These are phyloP conservation scores for Pseudogymnoascus sp. DNA, from an alignment of 2,329 filamentous ascomycete species.

Conservation along the genomic window DNA sequence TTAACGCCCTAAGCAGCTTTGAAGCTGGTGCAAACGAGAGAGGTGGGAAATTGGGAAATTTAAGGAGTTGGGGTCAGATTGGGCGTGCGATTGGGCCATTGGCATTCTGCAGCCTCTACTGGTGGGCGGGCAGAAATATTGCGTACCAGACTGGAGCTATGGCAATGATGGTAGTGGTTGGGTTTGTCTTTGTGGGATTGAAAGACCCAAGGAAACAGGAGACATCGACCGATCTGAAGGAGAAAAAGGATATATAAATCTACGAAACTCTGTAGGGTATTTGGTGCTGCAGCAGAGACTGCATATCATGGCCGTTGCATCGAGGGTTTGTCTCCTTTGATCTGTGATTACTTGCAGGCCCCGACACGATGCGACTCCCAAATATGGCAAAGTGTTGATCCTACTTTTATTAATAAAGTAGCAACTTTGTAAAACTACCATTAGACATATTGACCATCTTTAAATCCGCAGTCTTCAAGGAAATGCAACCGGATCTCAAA, in stretches of 20 bases:
- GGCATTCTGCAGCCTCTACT: slow-evolving; percentile 90
- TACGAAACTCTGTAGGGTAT: neutral
- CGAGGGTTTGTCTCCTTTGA: neutral
- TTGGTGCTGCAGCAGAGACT: neutral
- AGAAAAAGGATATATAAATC: neutral
- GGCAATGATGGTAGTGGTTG: slow-evolving; percentile 68
- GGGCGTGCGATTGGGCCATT: slow-evolving; percentile 81
- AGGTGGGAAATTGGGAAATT: slow-evolving; percentile 75
- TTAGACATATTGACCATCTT: neutral
- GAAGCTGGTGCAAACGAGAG: slow-evolving; percentile 74
- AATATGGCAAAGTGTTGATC: neutral
- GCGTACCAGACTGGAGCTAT: slow-evolving; percentile 76
- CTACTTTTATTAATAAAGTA: neutral
- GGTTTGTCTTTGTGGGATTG: slow-evolving; percentile 61
- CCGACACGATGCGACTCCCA: neutral
- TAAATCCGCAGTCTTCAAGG: neutral
- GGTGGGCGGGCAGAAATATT: slow-evolving; percentile 88
- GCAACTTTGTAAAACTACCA: neutral
- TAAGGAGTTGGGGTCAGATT: slow-evolving; percentile 76
- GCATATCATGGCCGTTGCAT: neutral
- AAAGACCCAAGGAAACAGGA: slow-evolving; percentile 34
- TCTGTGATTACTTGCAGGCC: neutral
- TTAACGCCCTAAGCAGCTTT: slow-evolving; percentile 87
- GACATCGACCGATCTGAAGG: neutral
- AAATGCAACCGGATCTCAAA: neutral